Conservation (phyloP, 148 eudicot genomes). For the Rhododendron molle region DNA sequence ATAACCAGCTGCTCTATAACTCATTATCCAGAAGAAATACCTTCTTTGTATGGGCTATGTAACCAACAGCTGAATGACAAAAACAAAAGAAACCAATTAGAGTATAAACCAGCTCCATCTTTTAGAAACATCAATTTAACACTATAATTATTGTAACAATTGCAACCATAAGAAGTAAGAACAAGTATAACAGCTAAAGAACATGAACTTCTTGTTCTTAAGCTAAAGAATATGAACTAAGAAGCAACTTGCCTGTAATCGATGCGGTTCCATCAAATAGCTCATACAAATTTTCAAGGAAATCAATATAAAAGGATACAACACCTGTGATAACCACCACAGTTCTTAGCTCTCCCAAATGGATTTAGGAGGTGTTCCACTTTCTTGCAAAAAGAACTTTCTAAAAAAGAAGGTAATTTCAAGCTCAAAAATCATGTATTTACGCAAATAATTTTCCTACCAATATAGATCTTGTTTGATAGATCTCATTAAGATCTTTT, state of each 20-base stretch:
- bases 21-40: conserved; percentile 25
- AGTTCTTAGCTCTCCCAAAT: neutral
- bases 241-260: conserved; percentile 57
- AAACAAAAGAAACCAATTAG: conserved; percentile 20
- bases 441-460: no score
- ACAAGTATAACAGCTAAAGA: neutral
- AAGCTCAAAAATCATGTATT: no score
- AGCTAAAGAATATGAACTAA: conserved; percentile 7
- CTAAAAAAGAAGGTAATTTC: no score
- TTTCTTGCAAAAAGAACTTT: no score
- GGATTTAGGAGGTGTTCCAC: no score
- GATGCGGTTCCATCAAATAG: conserved; percentile 70
- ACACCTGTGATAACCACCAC: conserved; percentile 44
- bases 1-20: neutral
- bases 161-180: neutral
- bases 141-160: neutral
- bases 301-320: conserved; percentile 62
- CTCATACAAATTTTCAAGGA: conserved; percentile 70
- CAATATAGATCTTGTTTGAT: no score
- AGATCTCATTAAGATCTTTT: no score
- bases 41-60: conserved; percentile 68
- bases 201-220: neutral
- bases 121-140: neutral
- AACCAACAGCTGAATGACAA: conserved; percentile 69
- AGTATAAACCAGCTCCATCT: neutral